A percentile compares a stretch with the other conserved stretches of the same genome.
Evolutionary conservation across 768 basidiomycete species (phyloP).

Genomic region (Floccularia luteovirens): DNA sequence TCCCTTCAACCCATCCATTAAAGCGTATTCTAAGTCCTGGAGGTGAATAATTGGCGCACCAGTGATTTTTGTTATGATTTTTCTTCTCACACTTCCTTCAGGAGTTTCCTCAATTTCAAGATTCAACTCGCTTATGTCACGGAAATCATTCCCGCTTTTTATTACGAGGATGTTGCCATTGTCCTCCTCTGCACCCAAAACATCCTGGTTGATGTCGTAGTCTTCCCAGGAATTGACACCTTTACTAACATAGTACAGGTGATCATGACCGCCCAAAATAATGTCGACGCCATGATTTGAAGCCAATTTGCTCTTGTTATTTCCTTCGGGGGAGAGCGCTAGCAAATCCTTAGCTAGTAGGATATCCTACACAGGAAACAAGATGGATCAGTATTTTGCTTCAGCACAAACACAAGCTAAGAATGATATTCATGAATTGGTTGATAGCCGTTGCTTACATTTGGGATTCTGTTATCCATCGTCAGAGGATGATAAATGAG

Average conservation of each 20-base stretch:
- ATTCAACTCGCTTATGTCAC: conserved; percentile 71
- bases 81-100: conserved; percentile 53
- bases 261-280: conserved; percentile 86
- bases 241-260: conserved; percentile 67
- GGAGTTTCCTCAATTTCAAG: conserved; percentile 57
- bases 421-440: too few relatives aligned
- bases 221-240: conserved; percentile 63
- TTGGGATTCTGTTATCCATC: conserved; percentile 31
- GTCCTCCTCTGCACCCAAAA: conserved; percentile 68
- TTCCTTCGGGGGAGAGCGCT: conserved; percentile 51
- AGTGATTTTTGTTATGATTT: conserved; percentile 52
- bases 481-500: neutral
- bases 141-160: conserved; percentile 89
- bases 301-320: conserved; percentile 31
- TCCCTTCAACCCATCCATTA: conserved; percentile 34
- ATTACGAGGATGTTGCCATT: conserved; percentile 63
- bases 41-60: conserved; percentile 31
- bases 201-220: conserved; percentile 41
- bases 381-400: neutral
- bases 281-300: conserved; percentile 73
- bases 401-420: too few relatives aligned
- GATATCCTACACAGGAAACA: conserved; percentile 48
- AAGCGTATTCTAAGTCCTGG: too few relatives aligned
- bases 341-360: conserved; percentile 56
- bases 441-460: conserved; percentile 20